Conservation (phyloP, 176 grass and related monocot species). For the Oryza brachyantha region DNA sequence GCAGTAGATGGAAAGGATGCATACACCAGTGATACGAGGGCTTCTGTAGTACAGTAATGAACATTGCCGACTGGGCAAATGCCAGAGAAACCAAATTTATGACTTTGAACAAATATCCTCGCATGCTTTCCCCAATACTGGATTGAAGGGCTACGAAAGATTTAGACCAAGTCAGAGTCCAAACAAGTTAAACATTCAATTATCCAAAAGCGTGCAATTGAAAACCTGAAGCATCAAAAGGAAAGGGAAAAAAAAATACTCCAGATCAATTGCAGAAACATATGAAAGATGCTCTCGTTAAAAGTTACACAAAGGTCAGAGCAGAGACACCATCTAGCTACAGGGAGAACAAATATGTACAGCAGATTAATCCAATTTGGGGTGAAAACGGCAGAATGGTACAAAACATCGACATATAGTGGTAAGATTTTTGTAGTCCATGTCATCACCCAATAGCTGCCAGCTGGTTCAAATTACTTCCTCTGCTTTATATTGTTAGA, state of each 20-base stretch:
- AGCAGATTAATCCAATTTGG: background rate
- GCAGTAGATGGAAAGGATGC: background rate
- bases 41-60: conserved; percentile 10
- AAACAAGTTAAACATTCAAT: background rate
- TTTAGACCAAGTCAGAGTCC: background rate
- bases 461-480: too few species aligned
- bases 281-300: conserved; percentile 5
- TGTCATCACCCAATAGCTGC: too few species aligned
- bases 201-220: background rate
- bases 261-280: background rate
- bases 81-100: background rate
- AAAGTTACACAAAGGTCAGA: background rate
- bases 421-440: too few species aligned
- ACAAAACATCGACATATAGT: background rate
- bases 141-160: background rate
- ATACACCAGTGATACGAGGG: background rate
- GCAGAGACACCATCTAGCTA: background rate
- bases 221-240: background rate
- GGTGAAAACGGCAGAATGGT: background rate
- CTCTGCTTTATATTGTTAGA: too few species aligned
- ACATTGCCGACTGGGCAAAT: background rate
- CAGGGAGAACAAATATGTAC: background rate
- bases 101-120: background rate
- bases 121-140: background rate
- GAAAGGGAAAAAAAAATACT: background rate